A percentile compares a stretch with the other conserved stretches of the same genome.
phyloP scores from a whole-genome alignment of 306 rosid species.

The Cicer chorassanicum region DNA sequence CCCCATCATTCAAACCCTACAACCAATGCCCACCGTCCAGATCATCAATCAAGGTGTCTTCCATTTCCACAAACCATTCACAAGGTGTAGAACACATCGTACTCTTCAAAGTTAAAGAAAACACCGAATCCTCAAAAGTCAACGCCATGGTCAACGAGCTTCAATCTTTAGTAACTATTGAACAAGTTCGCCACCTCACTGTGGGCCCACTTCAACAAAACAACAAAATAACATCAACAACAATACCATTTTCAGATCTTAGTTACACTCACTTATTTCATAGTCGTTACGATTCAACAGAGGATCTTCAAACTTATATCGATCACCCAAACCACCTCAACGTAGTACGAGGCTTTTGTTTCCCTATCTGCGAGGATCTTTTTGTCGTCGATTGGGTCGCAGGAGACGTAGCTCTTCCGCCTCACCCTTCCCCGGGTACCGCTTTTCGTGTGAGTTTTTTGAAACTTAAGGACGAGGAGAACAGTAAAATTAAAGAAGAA shows the following conservation, averaged over 20 bases:
- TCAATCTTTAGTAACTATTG: conserved; percentile 54
- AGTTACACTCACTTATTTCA: conserved; percentile 76
- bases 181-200: conserved; percentile 58
- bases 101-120: conserved; percentile 66
- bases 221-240: conserved; percentile 40
- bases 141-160: conserved; percentile 57
- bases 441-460: conserved; percentile 57
- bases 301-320: conserved; percentile 53
- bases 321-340: conserved; percentile 58
- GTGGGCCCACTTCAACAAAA: conserved; percentile 60
- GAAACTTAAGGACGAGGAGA: conserved; percentile 59
- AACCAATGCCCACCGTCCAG: conserved; percentile 14
- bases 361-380: conserved; percentile 65
- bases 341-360: conserved; percentile 56
- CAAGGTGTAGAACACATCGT: conserved; percentile 66
- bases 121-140: conserved; percentile 57
- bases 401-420: conserved; percentile 8
- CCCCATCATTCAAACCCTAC: conserved; percentile 34
- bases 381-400: conserved; percentile 77
- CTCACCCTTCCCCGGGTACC: conserved; percentile 46
- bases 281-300: conserved; percentile 67
- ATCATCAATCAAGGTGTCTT: conserved; percentile 43
- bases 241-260: conserved; percentile 31
- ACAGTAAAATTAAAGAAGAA: conserved; percentile 48
- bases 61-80: background rate